Evolutionary conservation across 306 rosid genomes (phyloP).

Genomic region (Lathyrus tuberosus): DNA sequence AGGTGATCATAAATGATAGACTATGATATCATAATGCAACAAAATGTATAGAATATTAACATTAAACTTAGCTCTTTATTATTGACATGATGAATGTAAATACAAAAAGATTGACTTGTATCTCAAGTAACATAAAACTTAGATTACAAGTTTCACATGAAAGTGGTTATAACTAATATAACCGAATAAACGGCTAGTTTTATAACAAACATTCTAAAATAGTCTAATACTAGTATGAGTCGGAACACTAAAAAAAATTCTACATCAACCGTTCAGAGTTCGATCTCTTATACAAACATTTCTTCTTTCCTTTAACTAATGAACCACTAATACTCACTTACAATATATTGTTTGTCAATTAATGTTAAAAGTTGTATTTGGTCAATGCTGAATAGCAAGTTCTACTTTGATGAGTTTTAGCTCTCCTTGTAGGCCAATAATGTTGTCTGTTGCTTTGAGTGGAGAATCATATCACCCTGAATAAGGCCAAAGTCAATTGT

Average conservation of each 20-base stretch:
- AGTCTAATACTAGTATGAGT: too few species aligned
- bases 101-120: too few species aligned
- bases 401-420: neutral
- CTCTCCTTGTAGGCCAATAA: slow-evolving; percentile 5
- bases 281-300: neutral
- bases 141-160: neutral
- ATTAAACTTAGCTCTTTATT: too few species aligned
- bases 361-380: slow-evolving; percentile 25
- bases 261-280: neutral
- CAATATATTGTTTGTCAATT: neutral
- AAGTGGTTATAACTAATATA: too few species aligned
- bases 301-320: neutral
- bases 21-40: too few species aligned
- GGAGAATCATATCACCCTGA: slow-evolving; percentile 24
- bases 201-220: too few species aligned
- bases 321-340: neutral
- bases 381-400: slow-evolving; percentile 16
- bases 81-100: too few species aligned
- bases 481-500: neutral
- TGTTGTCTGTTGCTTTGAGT: slow-evolving; percentile 9
- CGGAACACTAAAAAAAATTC: too few species aligned
- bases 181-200: too few species aligned
- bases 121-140: too few species aligned
- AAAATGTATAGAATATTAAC: too few species aligned
- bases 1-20: too few species aligned